These are phyloP conservation scores for maize (Zea mays) DNA, from an alignment of 176 grass and related monocot species.

Conservation along the genomic window DNA sequence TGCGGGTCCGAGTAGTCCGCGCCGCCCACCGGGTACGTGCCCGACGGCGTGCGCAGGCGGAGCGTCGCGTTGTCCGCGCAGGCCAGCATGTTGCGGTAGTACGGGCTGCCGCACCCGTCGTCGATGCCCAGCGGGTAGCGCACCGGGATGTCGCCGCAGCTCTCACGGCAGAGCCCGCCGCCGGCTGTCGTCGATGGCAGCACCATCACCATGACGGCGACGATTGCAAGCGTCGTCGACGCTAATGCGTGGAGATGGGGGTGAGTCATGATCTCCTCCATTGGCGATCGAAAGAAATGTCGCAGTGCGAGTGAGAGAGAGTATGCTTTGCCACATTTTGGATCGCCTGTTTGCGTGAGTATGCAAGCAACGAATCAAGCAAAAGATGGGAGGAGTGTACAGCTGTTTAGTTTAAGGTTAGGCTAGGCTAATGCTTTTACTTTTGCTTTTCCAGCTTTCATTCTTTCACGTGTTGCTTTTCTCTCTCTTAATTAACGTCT, in stretches of 20 bases:
- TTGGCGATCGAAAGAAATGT: background rate
- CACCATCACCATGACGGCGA: background rate
- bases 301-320: background rate
- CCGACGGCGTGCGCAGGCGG: constrained; percentile 75
- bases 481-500: no score
- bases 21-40: constrained; percentile 62
- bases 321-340: background rate
- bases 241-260: constrained; percentile 22
- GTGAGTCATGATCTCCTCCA: constrained; percentile 19
- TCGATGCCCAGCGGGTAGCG: constrained; percentile 79
- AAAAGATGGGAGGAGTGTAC: background rate
- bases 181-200: constrained; percentile 11
- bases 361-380: constrained; percentile 2
- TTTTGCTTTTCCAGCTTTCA: background rate
- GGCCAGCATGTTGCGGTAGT: constrained; percentile 84
- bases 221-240: constrained; percentile 19
- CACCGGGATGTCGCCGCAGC: constrained; percentile 68
- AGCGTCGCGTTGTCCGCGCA: constrained; percentile 67
- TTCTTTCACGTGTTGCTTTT: background rate
- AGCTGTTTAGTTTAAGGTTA: background rate
- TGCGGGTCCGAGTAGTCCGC: constrained; percentile 83
- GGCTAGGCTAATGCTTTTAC: background rate
- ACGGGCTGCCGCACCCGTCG: constrained; percentile 87
- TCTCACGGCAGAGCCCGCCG: constrained; percentile 54
- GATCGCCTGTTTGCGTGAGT: background rate